Evolutionary conservation across 2,329 filamentous ascomycete genomes (phyloP), one percentile per base, ranked within the genome.

Genomic region (Trichoderma sp.): DNA sequence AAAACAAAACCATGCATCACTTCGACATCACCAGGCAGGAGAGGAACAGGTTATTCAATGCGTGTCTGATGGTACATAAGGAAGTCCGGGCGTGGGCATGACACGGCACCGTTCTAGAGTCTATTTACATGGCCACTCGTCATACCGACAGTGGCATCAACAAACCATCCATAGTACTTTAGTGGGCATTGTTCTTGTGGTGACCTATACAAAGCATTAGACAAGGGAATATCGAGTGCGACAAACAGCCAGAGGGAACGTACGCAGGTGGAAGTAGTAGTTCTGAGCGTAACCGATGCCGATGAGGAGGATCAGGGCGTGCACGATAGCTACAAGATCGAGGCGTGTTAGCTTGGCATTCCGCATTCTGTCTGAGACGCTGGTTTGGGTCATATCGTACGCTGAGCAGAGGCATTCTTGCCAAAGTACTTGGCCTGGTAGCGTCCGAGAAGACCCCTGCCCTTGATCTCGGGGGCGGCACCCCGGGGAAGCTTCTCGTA

Each of bases 111-210:
- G 53, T 72, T 76, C 72, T 75, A 75, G 72, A 75, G 73, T 76
- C 78, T 81, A 83, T 81, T 73, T 82, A 82, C 80, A 82, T 76
- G 75, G 71, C 74, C 74, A 64, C 56, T 58, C 53, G 10, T 73
- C 71, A 61, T 72, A 70, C 68, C 66, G 72, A 70, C 64, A 74
- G 69, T 71, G 70, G 69, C 68, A 71, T 70, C 71, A 68, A 70
- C 70, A 60, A 72, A 69, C 73, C 68, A 60, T 65, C 68, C 48
- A 63, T 65, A 65, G 59, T 69, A 67, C 52, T 78, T 85, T 96
- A 99, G 87, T 99, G 95, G 76, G 93, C 92, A 83, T 99, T 96
- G 91, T 99, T 98, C 92, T 99, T 99, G 92, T 98, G 94, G 89
- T 99, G 94, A 77, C 95, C 95, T 99, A 75, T 65, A 64, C 48